A percentile compares a stretch with the other conserved stretches of the same genome.
Evolutionary conservation across 1,284 basidiomycete genomes (phyloP).

Genomic region (Cryptococcus floricola): DNA sequence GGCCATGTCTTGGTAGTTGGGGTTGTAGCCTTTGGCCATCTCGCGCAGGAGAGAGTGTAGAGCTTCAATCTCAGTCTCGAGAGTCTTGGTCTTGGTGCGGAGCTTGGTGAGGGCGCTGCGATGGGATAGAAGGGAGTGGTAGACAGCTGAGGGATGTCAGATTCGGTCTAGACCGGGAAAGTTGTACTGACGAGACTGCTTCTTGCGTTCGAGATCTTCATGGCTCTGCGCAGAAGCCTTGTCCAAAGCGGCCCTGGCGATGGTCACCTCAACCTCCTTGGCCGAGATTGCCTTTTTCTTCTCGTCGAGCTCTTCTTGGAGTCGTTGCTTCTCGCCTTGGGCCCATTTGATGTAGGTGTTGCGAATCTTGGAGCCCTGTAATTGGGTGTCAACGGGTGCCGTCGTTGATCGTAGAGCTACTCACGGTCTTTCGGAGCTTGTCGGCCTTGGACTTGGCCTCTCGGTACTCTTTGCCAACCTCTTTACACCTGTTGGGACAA

Average conservation of each 20-base stretch:
- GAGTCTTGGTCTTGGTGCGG: conserved; percentile 64
- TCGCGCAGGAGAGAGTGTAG: conserved; percentile 81
- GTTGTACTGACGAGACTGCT: conserved; percentile 68
- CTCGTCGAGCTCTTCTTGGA: conserved; percentile 61
- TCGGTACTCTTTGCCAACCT: conserved; percentile 68
- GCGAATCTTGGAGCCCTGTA: conserved; percentile 86
- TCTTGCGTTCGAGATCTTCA: conserved; percentile 65
- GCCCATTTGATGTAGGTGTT: conserved; percentile 81
- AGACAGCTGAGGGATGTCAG: conserved; percentile 62
- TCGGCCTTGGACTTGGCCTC: conserved; percentile 64
- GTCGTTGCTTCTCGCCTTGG: conserved; percentile 74
- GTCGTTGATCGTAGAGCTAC: conserved; percentile 25
- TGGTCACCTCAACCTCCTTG: conserved; percentile 55
- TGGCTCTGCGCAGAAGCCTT: conserved; percentile 33
- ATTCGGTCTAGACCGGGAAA: too few relatives aligned
- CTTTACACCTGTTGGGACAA: conserved; percentile 74
- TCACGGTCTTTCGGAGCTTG: conserved; percentile 74
- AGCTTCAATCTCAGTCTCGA: conserved; percentile 67
- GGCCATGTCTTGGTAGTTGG: conserved; percentile 96
- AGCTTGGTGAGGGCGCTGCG: conserved; percentile 72
- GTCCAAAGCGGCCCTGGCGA: conserved; percentile 39
- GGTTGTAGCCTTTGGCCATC: conserved; percentile 84
- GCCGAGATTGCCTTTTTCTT: conserved; percentile 61
- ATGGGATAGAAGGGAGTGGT: conserved; percentile 68
- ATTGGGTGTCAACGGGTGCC: background rate